A percentile compares a stretch with the other conserved stretches of the same genome.
Conservation (phyloP, 1,284 basidiomycete species). For the Athelia sp. region DNA sequence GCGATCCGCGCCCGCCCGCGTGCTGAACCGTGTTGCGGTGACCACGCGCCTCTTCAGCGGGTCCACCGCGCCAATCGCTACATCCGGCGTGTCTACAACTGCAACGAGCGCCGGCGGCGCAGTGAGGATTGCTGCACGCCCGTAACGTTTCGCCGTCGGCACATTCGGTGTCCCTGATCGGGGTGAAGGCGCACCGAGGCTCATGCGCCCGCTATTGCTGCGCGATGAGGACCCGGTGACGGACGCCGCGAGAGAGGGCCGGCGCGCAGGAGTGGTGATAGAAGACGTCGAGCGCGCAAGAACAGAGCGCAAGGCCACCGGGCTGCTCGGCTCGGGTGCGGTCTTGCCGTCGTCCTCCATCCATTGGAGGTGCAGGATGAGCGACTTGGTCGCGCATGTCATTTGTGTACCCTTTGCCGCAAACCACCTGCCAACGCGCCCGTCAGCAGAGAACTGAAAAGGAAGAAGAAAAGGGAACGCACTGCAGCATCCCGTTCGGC, state of each 20-base stretch:
- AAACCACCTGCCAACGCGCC: slow-evolving; percentile 60
- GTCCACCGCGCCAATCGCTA: slow-evolving; percentile 78
- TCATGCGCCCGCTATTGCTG: slow-evolving; percentile 16
- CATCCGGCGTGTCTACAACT: slow-evolving; percentile 77
- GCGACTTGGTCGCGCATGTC: slow-evolving; percentile 89
- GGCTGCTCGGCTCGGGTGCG: slow-evolving; percentile 13
- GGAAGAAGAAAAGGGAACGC: slow-evolving; percentile 18
- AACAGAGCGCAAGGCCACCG: no score
- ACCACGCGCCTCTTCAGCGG: slow-evolving; percentile 76
- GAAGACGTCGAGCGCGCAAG: slow-evolving; percentile 50
- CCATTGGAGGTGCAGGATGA: slow-evolving; percentile 88
- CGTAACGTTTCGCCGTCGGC: slow-evolving; percentile 45
- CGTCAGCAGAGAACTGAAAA: slow-evolving; percentile 4
- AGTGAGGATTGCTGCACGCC: slow-evolving; percentile 67
- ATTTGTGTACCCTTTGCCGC: slow-evolving; percentile 87
- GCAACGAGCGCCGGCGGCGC: slow-evolving; percentile 77
- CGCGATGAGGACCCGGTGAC: slow-evolving; percentile 17
- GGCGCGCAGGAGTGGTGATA: slow-evolving; percentile 39
- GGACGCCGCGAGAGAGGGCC: slow-evolving; percentile 36
- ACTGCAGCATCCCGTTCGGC: slow-evolving; percentile 83
- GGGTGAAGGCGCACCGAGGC: slow-evolving; percentile 27
- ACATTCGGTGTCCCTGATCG: slow-evolving; percentile 37
- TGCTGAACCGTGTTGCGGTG: slow-evolving; percentile 82
- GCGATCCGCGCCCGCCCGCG: slow-evolving; percentile 72
- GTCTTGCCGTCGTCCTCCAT: slow-evolving; percentile 53